phyloP scores from a whole-genome alignment of 192 early-diverging fungal genomes.

The Coemansia sp. region DNA sequence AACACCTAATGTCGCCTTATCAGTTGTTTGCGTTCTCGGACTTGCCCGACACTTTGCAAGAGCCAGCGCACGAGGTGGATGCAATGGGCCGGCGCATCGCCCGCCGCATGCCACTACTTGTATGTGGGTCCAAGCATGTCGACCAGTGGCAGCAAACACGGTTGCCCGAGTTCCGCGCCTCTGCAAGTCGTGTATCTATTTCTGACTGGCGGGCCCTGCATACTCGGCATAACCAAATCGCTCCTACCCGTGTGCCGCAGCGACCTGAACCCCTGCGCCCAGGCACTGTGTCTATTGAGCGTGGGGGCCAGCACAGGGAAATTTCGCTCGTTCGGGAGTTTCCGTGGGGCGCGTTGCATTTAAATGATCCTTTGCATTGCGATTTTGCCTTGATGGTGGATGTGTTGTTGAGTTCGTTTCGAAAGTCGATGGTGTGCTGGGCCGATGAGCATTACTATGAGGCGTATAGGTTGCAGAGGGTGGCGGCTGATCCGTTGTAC shows the following conservation, averaged over 20 bases:
- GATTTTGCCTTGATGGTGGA: conserved; percentile 87
- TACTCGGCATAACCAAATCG: conserved; percentile 26
- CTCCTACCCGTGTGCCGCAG: conserved; percentile 14
- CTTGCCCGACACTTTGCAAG: conserved; percentile 15
- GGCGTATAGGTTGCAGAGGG: conserved; percentile 64
- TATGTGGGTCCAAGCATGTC: conserved; percentile 45
- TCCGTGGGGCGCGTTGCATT: conserved; percentile 88
- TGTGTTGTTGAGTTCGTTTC: conserved; percentile 77
- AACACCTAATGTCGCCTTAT: conserved; percentile 13
- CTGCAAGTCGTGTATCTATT: conserved; percentile 24
- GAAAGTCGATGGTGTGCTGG: conserved; percentile 84
- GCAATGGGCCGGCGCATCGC: not conserved
- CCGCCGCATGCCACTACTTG: conserved; percentile 19
- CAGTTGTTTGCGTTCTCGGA: conserved; percentile 43
- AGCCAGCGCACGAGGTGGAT: conserved; percentile 11
- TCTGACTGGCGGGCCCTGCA: conserved; percentile 39
- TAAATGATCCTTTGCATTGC: conserved; percentile 88
- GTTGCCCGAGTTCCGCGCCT: conserved; percentile 28
- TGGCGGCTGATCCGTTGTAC: conserved; percentile 23
- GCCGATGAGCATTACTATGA: conserved; percentile 85
- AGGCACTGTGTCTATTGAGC: conserved; percentile 9
- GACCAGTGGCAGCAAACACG: conserved; percentile 50
- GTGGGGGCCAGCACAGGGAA: conserved; percentile 29
- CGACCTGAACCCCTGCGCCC: conserved; percentile 21
- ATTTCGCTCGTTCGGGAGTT: conserved; percentile 78